Evolutionary conservation across 2,329 filamentous ascomycete species (phyloP).

Genomic region (Phoma sp.): DNA sequence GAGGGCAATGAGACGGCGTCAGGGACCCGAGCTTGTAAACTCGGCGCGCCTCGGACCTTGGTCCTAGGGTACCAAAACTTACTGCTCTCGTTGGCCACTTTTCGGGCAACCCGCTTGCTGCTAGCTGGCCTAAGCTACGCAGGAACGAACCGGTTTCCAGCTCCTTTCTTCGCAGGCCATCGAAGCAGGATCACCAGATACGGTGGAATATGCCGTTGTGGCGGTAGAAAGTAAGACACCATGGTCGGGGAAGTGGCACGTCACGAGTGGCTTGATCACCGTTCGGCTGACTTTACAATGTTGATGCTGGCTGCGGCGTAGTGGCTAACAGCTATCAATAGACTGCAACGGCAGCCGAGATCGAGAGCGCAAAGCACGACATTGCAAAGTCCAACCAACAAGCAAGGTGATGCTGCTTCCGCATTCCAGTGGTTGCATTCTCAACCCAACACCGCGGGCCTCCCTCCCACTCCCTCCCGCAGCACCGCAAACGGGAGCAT

Average conservation of each 20-base stretch:
- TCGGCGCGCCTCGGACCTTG: slow-evolving; percentile 15
- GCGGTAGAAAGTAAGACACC: neutral
- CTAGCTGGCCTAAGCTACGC: neutral
- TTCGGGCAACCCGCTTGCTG: slow-evolving; percentile 11
- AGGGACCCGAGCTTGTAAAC: slow-evolving; percentile 7
- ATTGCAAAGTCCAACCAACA: neutral
- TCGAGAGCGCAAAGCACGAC: neutral
- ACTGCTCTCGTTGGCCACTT: neutral
- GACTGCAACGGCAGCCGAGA: neutral
- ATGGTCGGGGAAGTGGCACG: slow-evolving; percentile 3
- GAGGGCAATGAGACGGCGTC: slow-evolving; percentile 6
- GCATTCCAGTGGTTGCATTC: slow-evolving; percentile 12
- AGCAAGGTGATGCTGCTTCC: neutral
- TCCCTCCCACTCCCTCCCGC: slow-evolving; percentile 15
- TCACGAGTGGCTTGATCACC: slow-evolving; percentile 1
- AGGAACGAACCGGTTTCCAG: neutral
- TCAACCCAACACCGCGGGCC: slow-evolving; percentile 7
- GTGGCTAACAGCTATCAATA: neutral
- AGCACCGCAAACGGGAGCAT: slow-evolving; percentile 9
- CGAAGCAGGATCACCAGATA: neutral
- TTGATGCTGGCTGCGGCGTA: slow-evolving; percentile 1
- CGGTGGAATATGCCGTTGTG: neutral
- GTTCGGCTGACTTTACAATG: slow-evolving; percentile 1
- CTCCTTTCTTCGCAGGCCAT: neutral
- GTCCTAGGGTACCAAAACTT: slow-evolving; percentile 14